Conservation (phyloP, 306 rosid genomes). For the Abrus precatorius region DNA sequence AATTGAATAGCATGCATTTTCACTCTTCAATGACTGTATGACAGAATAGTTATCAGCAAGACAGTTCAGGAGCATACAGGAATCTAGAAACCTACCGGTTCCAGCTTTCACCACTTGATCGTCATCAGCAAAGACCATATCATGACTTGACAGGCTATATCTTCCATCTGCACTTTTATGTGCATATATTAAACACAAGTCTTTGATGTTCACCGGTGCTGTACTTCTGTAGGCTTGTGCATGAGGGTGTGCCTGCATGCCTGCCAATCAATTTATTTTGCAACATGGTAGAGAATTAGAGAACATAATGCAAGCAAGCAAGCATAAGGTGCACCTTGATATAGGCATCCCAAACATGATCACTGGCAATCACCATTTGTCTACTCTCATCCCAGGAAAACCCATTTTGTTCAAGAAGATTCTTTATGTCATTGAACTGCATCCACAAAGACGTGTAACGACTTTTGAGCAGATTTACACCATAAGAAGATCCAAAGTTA, state of each 20-base stretch:
- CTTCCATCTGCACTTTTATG: constrained; percentile 72
- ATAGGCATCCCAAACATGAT: constrained; percentile 62
- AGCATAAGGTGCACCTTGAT: constrained; percentile 52
- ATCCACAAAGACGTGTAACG: constrained; percentile 59
- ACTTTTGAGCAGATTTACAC: constrained; percentile 60
- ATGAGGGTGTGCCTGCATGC: constrained; percentile 63
- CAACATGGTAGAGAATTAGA: neutral
- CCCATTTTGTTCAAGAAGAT: constrained; percentile 63
- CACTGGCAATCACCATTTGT: constrained; percentile 59
- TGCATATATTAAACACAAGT: constrained; percentile 66
- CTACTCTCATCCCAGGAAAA: constrained; percentile 64
- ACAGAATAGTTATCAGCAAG: constrained; percentile 20
- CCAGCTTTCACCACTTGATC: constrained; percentile 55
- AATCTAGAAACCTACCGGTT: constrained; percentile 53
- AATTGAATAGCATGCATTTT: constrained; percentile 5
- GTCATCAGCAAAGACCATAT: constrained; percentile 64
- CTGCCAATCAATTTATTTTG: constrained; percentile 36
- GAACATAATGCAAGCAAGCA: neutral
- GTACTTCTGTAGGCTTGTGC: constrained; percentile 59
- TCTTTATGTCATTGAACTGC: constrained; percentile 61
- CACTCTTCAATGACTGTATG: constrained; percentile 13
- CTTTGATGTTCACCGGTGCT: constrained; percentile 53
- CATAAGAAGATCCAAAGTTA: constrained; percentile 55
- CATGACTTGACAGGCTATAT: constrained; percentile 73
- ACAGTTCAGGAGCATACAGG: constrained; percentile 3